phyloP scores from a whole-genome alignment of 306 rosid species.

The Quercus agrifolia region DNA sequence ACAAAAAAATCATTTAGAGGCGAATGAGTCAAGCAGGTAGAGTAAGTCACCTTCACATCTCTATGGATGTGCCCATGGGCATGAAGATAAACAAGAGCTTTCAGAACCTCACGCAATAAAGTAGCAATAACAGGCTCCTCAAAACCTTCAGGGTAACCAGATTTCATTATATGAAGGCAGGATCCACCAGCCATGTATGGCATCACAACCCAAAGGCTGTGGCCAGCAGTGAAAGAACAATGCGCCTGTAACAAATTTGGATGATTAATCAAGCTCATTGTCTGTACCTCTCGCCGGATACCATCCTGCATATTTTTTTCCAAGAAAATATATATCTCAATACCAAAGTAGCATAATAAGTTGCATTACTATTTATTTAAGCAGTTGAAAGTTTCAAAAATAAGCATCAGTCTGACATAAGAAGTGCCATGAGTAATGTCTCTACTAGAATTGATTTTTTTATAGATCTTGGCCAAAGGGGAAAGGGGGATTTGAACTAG shows the following conservation, averaged over 20 bases:
- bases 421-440: background rate
- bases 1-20: background rate
- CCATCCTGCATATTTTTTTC: slow-evolving; percentile 74
- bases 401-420: background rate
- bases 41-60: slow-evolving; percentile 78
- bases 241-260: slow-evolving; percentile 77
- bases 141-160: slow-evolving; percentile 74
- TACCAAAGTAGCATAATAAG: background rate
- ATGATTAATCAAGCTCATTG: slow-evolving; percentile 84
- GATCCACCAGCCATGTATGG: slow-evolving; percentile 99
- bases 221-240: slow-evolving; percentile 91
- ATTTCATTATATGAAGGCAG: slow-evolving; percentile 95
- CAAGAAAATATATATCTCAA: slow-evolving; percentile 3
- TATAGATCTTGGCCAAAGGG: too few relatives aligned
- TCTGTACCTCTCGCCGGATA: slow-evolving; percentile 85
- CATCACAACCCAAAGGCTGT: slow-evolving; percentile 98
- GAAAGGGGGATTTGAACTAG: too few relatives aligned
- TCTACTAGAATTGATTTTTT: background rate
- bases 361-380: background rate
- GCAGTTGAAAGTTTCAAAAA: background rate
- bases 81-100: slow-evolving; percentile 93
- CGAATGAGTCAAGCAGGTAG: slow-evolving; percentile 3
- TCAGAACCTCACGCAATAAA: slow-evolving; percentile 85
- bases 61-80: slow-evolving; percentile 93
- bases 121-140: slow-evolving; percentile 94